Evolutionary conservation across 306 rosid genomes (phyloP).

Genomic region (Gynostemma pentaphyllum): DNA sequence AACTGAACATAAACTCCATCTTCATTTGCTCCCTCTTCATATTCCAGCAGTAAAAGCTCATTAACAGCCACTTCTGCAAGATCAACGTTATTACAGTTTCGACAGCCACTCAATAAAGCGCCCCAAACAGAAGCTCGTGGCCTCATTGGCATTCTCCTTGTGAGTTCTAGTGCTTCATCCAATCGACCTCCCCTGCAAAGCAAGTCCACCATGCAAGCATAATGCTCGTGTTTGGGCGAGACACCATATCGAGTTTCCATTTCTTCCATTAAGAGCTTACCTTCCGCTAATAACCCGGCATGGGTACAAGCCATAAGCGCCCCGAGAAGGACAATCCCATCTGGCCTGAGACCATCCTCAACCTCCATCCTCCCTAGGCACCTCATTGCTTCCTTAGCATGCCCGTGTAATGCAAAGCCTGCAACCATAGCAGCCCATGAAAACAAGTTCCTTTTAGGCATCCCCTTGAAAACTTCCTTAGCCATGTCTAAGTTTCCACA

Average conservation of each 20-base stretch:
- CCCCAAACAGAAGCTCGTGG: constrained; percentile 45
- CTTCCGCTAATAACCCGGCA: constrained; percentile 27
- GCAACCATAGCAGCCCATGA: constrained; percentile 40
- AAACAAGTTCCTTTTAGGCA: constrained; percentile 24
- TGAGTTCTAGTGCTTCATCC: constrained; percentile 23
- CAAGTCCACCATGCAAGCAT: constrained; percentile 31
- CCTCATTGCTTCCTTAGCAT: constrained; percentile 13
- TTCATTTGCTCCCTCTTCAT: constrained; percentile 20
- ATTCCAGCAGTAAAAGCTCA: constrained; percentile 20
- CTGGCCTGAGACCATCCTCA: constrained; percentile 27
- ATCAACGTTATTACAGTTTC: constrained; percentile 19
- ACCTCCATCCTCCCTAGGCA: constrained; percentile 29
- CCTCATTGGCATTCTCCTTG: constrained; percentile 31
- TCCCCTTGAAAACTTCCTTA: constrained; percentile 23
- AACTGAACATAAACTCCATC: constrained; percentile 31
- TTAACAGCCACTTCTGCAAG: constrained; percentile 33
- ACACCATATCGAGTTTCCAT: constrained; percentile 26
- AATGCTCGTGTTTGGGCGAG: constrained; percentile 30
- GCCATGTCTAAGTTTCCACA: constrained; percentile 33
- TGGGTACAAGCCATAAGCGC: constrained; percentile 30
- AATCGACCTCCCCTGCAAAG: constrained; percentile 27
- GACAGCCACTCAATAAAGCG: constrained; percentile 30
- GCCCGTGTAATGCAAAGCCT: constrained; percentile 26
- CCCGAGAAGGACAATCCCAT: constrained; percentile 29
- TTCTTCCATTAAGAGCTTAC: constrained; percentile 14